These are phyloP conservation scores for Zygosaccharomyces gambellarensis DNA, from an alignment of 805 yeast species.

Conservation along the genomic window DNA sequence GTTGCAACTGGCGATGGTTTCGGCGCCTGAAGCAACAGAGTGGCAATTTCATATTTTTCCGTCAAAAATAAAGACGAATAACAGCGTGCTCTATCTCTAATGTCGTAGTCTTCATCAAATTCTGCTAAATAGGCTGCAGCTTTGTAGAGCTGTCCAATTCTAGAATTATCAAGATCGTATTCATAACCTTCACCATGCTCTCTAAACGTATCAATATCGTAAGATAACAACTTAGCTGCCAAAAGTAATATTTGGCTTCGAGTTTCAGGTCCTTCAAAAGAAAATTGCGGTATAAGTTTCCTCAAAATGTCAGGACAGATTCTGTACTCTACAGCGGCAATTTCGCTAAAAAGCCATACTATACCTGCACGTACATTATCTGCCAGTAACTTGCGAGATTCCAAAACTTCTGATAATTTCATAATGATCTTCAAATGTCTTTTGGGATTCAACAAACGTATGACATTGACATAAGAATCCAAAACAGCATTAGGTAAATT, in stretches of 20 bases:
- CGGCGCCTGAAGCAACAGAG: conserved; percentile 69
- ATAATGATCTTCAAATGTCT: conserved; percentile 52
- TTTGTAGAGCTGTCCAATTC: conserved; percentile 50
- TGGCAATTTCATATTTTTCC: conserved; percentile 55
- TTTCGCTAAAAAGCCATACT: conserved; percentile 89
- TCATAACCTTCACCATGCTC: conserved; percentile 18
- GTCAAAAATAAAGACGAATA: conserved; percentile 54
- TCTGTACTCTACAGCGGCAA: conserved; percentile 42
- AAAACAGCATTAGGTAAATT: conserved; percentile 35
- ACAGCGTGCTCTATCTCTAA: conserved; percentile 81
- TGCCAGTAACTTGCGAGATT: conserved; percentile 23
- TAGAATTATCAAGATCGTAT: conserved; percentile 34
- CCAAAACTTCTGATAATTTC: conserved; percentile 41
- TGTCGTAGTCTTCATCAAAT: conserved; percentile 70
- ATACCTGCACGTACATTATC: conserved; percentile 71
- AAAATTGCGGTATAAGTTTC: conserved; percentile 47
- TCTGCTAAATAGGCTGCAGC: conserved; percentile 59
- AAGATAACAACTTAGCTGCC: conserved; percentile 66
- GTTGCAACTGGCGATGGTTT: conserved; percentile 52
- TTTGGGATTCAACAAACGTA: conserved; percentile 56
- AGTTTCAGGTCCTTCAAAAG: conserved; percentile 51
- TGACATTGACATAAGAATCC: conserved; percentile 65
- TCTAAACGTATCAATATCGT: conserved; percentile 44
- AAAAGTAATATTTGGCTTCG: conserved; percentile 67
- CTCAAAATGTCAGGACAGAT: conserved; percentile 77